Percentiles rank a stretch among this genome's conserved stretches.
Conservation (phyloP, 257 asterid genomes). For the Nicotiana attenuata region DNA sequence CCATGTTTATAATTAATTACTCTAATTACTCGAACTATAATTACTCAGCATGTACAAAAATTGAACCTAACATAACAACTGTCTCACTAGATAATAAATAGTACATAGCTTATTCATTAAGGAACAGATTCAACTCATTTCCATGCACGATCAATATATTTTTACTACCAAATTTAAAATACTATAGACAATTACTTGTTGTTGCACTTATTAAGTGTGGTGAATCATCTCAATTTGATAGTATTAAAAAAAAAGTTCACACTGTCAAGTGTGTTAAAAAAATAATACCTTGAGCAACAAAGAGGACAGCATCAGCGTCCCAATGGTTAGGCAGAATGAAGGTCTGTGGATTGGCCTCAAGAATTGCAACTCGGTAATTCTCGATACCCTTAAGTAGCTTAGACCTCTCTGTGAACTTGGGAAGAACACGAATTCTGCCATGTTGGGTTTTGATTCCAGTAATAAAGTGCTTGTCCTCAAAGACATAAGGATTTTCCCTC, state of each 20-base stretch:
- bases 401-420: constrained; percentile 49
- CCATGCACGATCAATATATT: too few species aligned
- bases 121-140: too few species aligned
- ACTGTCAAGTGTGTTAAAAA: neutral
- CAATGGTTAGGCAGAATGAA: constrained; percentile 54
- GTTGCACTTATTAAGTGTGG: too few species aligned
- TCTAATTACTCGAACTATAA: too few species aligned
- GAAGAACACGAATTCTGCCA: constrained; percentile 55
- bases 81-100: neutral
- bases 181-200: too few species aligned
- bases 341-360: constrained; percentile 66
- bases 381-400: constrained; percentile 50
- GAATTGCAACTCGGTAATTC: constrained; percentile 41
- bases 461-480: constrained; percentile 49
- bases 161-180: too few species aligned
- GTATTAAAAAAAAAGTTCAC: too few species aligned
- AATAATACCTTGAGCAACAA: constrained; percentile 49
- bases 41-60: neutral
- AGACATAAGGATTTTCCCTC: constrained; percentile 42
- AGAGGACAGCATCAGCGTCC: constrained; percentile 52
- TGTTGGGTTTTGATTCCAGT: constrained; percentile 35
- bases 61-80: neutral
- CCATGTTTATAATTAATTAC: neutral
- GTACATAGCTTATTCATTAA: too few species aligned
- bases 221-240: too few species aligned